phyloP scores from a whole-genome alignment of 1,139 yeast genomes.

The Maudiozyma humilis region DNA sequence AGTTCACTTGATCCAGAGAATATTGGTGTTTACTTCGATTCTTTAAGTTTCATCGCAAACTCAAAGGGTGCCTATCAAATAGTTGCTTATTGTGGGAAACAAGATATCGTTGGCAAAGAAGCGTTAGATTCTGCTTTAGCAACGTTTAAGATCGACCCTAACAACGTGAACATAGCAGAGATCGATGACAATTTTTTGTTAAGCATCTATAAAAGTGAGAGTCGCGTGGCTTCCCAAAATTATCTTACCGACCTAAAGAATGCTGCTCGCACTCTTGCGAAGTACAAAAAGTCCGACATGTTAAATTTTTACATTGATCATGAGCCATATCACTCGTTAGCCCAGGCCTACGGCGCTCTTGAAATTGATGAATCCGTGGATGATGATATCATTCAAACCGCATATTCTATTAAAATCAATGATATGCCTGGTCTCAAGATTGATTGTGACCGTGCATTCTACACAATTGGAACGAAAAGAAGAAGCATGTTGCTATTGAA shows the following conservation, averaged over 20 bases:
- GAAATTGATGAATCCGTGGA: conserved; percentile 61
- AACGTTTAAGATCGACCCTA: conserved; percentile 43
- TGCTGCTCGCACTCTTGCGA: conserved; percentile 39
- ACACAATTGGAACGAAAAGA: conserved; percentile 49
- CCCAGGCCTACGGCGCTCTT: conserved; percentile 53
- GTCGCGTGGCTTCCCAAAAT: conserved; percentile 28
- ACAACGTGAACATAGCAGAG: conserved; percentile 16
- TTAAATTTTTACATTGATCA: conserved; percentile 42
- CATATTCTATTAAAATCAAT: conserved; percentile 52
- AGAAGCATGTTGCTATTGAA: conserved; percentile 38
- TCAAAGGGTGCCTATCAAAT: conserved; percentile 40
- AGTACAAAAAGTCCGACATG: conserved; percentile 37
- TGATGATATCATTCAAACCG: conserved; percentile 67
- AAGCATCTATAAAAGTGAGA: conserved; percentile 40
- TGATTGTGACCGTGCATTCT: conserved; percentile 41
- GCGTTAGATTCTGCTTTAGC: conserved; percentile 52
- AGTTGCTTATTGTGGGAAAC: conserved; percentile 45
- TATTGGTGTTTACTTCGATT: conserved; percentile 61
- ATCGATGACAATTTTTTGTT: conserved; percentile 40
- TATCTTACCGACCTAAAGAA: conserved; percentile 33
- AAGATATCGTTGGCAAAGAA: conserved; percentile 56
- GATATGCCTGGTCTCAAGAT: conserved; percentile 37
- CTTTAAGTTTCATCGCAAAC: conserved; percentile 43
- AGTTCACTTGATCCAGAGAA: conserved; percentile 45
- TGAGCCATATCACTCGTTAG: conserved; percentile 45